Evolutionary conservation across 139 green algal genomes (phyloP).

Genomic region (Closterium sp.): DNA sequence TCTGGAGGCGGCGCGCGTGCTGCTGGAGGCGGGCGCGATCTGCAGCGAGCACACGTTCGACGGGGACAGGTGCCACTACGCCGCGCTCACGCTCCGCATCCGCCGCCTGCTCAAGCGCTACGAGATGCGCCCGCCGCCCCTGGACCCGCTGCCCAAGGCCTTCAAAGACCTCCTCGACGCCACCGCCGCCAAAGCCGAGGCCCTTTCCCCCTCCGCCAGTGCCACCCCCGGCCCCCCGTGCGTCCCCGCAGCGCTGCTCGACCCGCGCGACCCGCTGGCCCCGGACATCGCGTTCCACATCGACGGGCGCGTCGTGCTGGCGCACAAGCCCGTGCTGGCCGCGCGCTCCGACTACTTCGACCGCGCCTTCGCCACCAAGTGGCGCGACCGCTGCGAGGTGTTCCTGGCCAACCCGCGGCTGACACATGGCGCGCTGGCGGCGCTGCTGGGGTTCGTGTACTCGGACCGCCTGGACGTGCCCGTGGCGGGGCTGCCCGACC

Average conservation of each 20-base stretch:
- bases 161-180: slow-evolving; percentile 18
- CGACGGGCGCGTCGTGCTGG: not conserved
- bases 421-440: slow-evolving; percentile 28
- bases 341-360: slow-evolving; percentile 39
- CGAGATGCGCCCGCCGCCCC: slow-evolving; percentile 10
- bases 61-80: slow-evolving; percentile 50
- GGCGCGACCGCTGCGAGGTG: slow-evolving; percentile 18
- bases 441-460: slow-evolving; percentile 46
- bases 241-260: not conserved
- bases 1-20: slow-evolving; percentile 24
- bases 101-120: slow-evolving; percentile 34
- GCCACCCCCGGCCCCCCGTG: slow-evolving; percentile 5
- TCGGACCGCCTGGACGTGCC: slow-evolving; percentile 42
- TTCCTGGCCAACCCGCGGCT: slow-evolving; percentile 19
- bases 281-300: slow-evolving; percentile 39
- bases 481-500: slow-evolving; percentile 43
- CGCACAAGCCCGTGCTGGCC: slow-evolving; percentile 33
- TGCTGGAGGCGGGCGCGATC: slow-evolving; percentile 49
- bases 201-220: slow-evolving; percentile 31
- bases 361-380: slow-evolving; percentile 20
- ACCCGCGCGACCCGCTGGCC: not conserved
- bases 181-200: slow-evolving; percentile 28
- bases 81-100: slow-evolving; percentile 43
- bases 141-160: slow-evolving; percentile 18
- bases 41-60: slow-evolving; percentile 52